These are phyloP conservation scores for Pyrus pyrifolia DNA, from an alignment of 306 rosid genomes.

Conservation along the genomic window DNA sequence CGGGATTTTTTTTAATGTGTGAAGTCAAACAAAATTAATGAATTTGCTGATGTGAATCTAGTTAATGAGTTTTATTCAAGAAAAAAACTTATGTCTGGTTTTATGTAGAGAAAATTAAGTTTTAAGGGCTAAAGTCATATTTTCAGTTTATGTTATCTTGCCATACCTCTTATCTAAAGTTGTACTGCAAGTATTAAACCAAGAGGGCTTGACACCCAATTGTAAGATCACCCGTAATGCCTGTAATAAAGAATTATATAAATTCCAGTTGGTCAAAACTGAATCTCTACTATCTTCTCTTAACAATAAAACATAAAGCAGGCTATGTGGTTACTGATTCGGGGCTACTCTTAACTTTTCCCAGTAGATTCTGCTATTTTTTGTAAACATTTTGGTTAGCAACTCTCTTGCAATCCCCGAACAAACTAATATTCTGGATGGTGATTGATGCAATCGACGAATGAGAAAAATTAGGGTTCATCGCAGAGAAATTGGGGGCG, in stretches of 20 bases:
- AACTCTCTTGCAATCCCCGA: neutral
- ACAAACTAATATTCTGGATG: neutral
- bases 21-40: too few relatives aligned
- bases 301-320: neutral
- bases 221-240: constrained; percentile 92
- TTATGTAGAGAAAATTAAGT: too few relatives aligned
- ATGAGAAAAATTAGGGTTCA: too few relatives aligned
- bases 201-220: constrained; percentile 85
- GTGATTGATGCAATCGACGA: too few relatives aligned
- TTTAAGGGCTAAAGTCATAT: too few relatives aligned
- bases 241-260: constrained; percentile 34
- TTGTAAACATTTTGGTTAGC: neutral
- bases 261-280: neutral
- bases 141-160: too few relatives aligned
- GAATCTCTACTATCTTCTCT: neutral
- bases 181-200: constrained; percentile 91
- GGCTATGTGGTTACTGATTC: neutral
- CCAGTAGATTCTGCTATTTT: neutral
- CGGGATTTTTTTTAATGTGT: too few relatives aligned
- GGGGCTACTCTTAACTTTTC: neutral
- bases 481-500: too few relatives aligned
- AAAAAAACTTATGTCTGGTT: too few relatives aligned
- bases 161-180: constrained; percentile 43
- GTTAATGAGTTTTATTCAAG: too few relatives aligned
- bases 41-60: too few relatives aligned